Base-by-base conservation (phyloP, 2,329 filamentous ascomycete genomes). In the Sarocladium kiliense region DNA sequence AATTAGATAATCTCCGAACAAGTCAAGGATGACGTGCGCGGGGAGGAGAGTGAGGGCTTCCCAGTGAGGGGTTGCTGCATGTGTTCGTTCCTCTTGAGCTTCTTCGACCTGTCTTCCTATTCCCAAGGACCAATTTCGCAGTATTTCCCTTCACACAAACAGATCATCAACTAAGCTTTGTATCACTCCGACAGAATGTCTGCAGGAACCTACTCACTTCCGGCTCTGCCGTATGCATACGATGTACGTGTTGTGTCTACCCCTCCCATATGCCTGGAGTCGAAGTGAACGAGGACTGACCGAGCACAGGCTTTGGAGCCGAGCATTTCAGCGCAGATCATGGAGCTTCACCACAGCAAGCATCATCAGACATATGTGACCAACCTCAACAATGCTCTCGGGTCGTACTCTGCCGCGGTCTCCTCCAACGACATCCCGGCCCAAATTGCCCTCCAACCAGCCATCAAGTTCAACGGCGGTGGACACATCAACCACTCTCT, bases 401-500 rank as follows among this genome's bases (percentile, higher is more conserved):
- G 77, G 64, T 77, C 80, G 14, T 85, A 88, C 59, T 73, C 77
- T 53, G 70, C 77, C 3, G 84, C 86, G 16, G 73, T 80, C 2
- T 67, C 75, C 23, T 72, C 77, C 39, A 75, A 77, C 60, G 82
- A 90, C 61, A 78, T 89, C 54, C 74, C 81, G 3, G 73, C 77
- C 3, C 85, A 90, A 62, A 81, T 91, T 55, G 74, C 80, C 18
- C 78, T 90, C n/a, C 85, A 88, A 63, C 75, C 79, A 18, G 81
- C 81, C 58, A 85, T 96, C 74, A 88, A 87, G 65, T 96, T 96
- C 80, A 90, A 96, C 69, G 91, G 88, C 50, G 92, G 92, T 42
- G 92, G 92, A 6, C 91, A 96, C 77, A 87, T 95, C 73, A 97
- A 97, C 76, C 92, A 96, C 77, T 86, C 84, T 0, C 83, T 96